These are phyloP conservation scores for Gnomoniopsis smithogilvyi DNA, from an alignment of 2,329 filamentous ascomycete genomes.

Conservation along the genomic window DNA sequence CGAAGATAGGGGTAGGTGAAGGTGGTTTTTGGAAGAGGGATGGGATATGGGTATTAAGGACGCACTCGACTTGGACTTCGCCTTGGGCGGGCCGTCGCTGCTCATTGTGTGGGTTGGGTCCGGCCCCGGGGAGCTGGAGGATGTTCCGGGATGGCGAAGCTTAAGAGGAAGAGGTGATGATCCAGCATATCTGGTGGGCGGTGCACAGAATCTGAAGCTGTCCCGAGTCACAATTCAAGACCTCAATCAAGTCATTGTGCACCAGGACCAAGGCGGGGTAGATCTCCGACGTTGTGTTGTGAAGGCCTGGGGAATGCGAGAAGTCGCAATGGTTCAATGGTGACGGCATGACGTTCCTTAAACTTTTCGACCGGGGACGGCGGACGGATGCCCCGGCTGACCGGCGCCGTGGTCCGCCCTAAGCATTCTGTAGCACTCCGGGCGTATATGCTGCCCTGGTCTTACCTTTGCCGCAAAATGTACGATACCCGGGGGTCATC, in stretches of 20 bases:
- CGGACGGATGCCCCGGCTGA: not conserved
- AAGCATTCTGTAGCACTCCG: not conserved
- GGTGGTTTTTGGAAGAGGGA: not conserved
- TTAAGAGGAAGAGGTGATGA: not conserved
- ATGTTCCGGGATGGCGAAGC: not conserved
- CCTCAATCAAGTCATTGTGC: conserved; percentile 4
- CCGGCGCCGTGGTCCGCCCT: not conserved
- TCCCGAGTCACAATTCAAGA: not conserved
- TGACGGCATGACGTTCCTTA: conserved; percentile 1
- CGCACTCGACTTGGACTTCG: conserved; percentile 32
- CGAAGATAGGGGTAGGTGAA: not conserved
- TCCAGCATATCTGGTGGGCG: conserved; percentile 13
- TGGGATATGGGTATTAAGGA: not conserved
- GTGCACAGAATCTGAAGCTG: not conserved
- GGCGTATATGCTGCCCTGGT: not conserved
- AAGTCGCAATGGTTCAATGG: not conserved
- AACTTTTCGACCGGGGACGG: not conserved
- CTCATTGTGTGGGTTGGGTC: conserved; percentile 26
- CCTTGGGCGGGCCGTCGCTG: conserved; percentile 29
- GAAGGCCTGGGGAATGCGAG: not conserved
- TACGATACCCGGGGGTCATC: not conserved
- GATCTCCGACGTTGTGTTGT: not conserved
- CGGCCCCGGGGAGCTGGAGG: conserved; percentile 7
- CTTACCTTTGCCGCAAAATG: not conserved
- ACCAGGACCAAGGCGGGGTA: not conserved